Conservation (phyloP, 257 asterid genomes). For the Cruciata laevipes region DNA sequence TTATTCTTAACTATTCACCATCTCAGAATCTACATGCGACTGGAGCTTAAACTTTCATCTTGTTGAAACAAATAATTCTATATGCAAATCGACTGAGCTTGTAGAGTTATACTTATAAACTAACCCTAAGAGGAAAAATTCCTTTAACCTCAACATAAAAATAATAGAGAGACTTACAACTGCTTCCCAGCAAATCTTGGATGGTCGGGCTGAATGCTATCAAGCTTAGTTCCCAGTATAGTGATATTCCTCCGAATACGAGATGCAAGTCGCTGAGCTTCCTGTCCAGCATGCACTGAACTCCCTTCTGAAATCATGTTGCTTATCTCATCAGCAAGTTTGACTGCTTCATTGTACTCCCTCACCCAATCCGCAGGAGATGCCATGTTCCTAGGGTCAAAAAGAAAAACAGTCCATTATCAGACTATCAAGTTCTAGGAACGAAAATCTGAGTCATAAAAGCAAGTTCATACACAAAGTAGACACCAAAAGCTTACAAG, state of each 20-base stretch:
- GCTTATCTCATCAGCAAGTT: conserved; percentile 76
- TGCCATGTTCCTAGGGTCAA: conserved; percentile 46
- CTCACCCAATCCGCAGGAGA: conserved; percentile 82
- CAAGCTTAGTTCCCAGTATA: conserved; percentile 80
- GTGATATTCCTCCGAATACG: conserved; percentile 86
- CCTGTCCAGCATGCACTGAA: conserved; percentile 65
- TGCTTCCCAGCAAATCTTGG: conserved; percentile 61
- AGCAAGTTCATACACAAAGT: background rate
- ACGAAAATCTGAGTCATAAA: background rate
- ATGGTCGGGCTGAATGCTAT: conserved; percentile 54
- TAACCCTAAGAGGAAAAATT: background rate
- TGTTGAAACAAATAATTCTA: background rate
- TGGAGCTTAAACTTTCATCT: background rate
- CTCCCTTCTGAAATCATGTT: conserved; percentile 81
- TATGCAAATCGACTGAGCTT: background rate
- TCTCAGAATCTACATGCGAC: background rate
- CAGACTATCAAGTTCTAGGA: background rate
- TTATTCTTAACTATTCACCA: background rate
- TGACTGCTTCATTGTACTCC: conserved; percentile 88
- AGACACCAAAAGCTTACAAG: background rate
- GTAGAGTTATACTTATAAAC: background rate
- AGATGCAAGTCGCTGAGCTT: conserved; percentile 77
- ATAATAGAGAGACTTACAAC: conserved; percentile 44
- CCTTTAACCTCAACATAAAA: background rate
- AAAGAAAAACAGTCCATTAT: background rate